Percentiles rank a stretch among this genome's conserved stretches.
Evolutionary conservation across 495 filamentous ascomycete species (phyloP).

Genomic region (Hapsidospora chrysogenum): DNA sequence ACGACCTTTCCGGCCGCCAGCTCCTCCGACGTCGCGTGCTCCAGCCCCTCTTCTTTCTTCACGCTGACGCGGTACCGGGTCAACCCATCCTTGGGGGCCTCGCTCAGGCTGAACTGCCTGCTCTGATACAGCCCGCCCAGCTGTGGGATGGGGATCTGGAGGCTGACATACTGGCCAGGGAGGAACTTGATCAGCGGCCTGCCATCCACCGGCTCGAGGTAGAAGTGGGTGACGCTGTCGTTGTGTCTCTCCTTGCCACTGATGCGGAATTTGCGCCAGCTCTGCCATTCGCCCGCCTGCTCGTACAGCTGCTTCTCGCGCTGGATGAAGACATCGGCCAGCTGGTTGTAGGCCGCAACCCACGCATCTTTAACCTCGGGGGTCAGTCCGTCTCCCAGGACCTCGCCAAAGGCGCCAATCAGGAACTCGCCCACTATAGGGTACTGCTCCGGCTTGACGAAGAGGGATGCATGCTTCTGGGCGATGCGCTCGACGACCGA

Average conservation of each 20-base stretch:
- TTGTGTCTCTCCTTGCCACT: slow-evolving; percentile 41
- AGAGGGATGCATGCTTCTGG: slow-evolving; percentile 58
- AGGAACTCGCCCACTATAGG: slow-evolving; percentile 50
- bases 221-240: slow-evolving; percentile 44
- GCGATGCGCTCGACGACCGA: slow-evolving; percentile 55
- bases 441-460: slow-evolving; percentile 52
- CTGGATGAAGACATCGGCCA: slow-evolving; percentile 49
- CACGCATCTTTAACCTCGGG: slow-evolving; percentile 50
- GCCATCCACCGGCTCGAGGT: slow-evolving; percentile 44
- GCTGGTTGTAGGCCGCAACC: slow-evolving; percentile 44
- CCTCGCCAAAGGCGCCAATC: slow-evolving; percentile 47
- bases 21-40: slow-evolving; percentile 9
- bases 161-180: slow-evolving; percentile 55
- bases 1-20: slow-evolving; percentile 17
- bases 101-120: slow-evolving; percentile 56
- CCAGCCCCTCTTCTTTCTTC: slow-evolving; percentile 40
- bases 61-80: slow-evolving; percentile 55
- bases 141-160: slow-evolving; percentile 39
- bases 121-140: slow-evolving; percentile 40
- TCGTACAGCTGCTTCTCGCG: slow-evolving; percentile 45
- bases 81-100: slow-evolving; percentile 26
- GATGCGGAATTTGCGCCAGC: slow-evolving; percentile 53
- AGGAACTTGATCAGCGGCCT: slow-evolving; percentile 39
- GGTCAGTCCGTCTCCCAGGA: slow-evolving; percentile 51
- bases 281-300: slow-evolving; percentile 35